A percentile compares a stretch with the other conserved stretches of the same genome.
phyloP scores from a whole-genome alignment of 768 basidiomycete species.

The Mycena maculata region DNA sequence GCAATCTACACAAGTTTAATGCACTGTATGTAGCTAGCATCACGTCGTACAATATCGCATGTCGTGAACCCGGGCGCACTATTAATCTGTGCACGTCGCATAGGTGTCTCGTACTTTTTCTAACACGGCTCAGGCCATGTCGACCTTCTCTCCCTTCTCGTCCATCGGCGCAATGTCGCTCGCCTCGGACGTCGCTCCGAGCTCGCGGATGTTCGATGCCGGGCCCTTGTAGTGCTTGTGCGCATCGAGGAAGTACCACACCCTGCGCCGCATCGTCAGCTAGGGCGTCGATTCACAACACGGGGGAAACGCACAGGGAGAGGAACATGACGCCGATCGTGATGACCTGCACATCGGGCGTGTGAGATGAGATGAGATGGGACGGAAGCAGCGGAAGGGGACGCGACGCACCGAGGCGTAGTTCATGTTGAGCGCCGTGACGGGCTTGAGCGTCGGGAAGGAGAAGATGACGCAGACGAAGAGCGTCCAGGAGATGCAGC shows the following conservation, averaged over 20 bases:
- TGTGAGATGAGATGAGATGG: neutral
- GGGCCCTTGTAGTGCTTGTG: conserved; percentile 71
- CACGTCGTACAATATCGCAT: neutral
- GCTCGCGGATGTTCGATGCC: conserved; percentile 59
- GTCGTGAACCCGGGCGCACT: neutral
- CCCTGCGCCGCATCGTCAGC: conserved; percentile 37
- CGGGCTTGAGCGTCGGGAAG: conserved; percentile 75
- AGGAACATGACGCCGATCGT: conserved; percentile 64
- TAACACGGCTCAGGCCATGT: conserved; percentile 17
- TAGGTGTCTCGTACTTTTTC: neutral
- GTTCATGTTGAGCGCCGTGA: conserved; percentile 81
- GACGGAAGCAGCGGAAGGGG: neutral
- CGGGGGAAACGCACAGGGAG: conserved; percentile 56
- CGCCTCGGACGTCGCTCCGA: neutral
- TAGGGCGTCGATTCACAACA: conserved; percentile 8
- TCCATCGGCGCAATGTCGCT: neutral
- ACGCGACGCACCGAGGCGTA: conserved; percentile 76
- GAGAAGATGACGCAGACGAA: conserved; percentile 80
- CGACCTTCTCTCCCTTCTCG: conserved; percentile 15
- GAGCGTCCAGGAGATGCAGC: conserved; percentile 76
- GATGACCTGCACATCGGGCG: conserved; percentile 52
- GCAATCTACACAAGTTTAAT: too few relatives aligned
- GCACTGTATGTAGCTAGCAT: too few relatives aligned
- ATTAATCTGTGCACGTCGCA: neutral
- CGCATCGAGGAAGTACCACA: conserved; percentile 66